A percentile compares a stretch with the other conserved stretches of the same genome.
phyloP scores from a whole-genome alignment of 805 yeast genomes.

The Cyberlindnera galapagoensis region DNA sequence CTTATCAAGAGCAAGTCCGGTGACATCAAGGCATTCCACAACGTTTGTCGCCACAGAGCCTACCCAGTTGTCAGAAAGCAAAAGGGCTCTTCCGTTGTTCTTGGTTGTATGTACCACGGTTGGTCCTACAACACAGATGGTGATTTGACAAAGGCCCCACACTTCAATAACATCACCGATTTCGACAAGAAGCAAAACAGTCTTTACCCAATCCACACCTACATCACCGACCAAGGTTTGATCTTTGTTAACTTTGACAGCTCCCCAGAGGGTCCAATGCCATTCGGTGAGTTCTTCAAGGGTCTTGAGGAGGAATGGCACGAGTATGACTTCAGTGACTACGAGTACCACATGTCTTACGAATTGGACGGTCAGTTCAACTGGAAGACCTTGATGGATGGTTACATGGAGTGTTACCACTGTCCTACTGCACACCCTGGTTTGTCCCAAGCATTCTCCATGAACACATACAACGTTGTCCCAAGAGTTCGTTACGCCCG shows the following conservation, averaged over 20 bases:
- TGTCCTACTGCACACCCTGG: slow-evolving; percentile 68
- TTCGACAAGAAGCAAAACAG: slow-evolving; percentile 51
- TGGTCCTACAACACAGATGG: slow-evolving; percentile 65
- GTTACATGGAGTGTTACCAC: slow-evolving; percentile 63
- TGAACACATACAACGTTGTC: slow-evolving; percentile 60
- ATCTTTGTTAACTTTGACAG: slow-evolving; percentile 50
- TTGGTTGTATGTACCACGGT: slow-evolving; percentile 60
- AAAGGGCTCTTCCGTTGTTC: slow-evolving; percentile 48
- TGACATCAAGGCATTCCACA: slow-evolving; percentile 52
- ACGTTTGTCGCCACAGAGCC: slow-evolving; percentile 61
- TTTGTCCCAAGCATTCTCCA: slow-evolving; percentile 46
- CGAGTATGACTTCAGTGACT: slow-evolving; percentile 54
- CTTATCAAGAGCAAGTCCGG: slow-evolving; percentile 48
- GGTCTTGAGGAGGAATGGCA: slow-evolving; percentile 47
- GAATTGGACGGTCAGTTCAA: slow-evolving; percentile 58
- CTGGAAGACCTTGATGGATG: slow-evolving; percentile 65
- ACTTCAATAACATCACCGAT: slow-evolving; percentile 52
- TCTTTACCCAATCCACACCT: slow-evolving; percentile 46
- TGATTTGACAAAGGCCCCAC: slow-evolving; percentile 52
- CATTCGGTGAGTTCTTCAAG: slow-evolving; percentile 46
- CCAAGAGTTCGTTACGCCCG: slow-evolving; percentile 55
- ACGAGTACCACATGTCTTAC: slow-evolving; percentile 59
- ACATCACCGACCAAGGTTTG: slow-evolving; percentile 49
- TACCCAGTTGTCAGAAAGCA: slow-evolving; percentile 56
- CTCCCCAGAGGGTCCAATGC: slow-evolving; percentile 29